Base-by-base conservation (phyloP, 345 rosid species). In the Durio zibethinus region DNA sequence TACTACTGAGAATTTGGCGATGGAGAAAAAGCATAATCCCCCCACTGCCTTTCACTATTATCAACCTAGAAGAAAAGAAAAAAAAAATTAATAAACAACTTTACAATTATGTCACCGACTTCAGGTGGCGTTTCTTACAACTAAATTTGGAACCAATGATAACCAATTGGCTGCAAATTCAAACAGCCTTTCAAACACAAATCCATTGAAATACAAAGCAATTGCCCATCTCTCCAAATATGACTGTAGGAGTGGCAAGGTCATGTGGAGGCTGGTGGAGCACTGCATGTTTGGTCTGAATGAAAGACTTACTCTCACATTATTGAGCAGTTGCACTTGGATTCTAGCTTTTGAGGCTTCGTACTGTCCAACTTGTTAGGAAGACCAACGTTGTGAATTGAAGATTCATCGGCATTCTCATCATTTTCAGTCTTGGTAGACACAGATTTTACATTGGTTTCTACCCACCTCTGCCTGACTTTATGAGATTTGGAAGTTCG, bases 281-380 rank as follows among this genome's bases (percentile, higher is more conserved):
- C 25, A 4, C 68, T 29, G 33, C 31, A n/a, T 54, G 73, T 69
- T 72, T 2, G 20, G 68, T 25, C 74, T 23, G 69, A 63, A 52
- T 36, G 72, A 70, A 68, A 63, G 75, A 70, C 68, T 67, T 43
- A 48, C 9, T 12, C 6, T 93, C 91, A 96, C 99, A 96, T 93
- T 86, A 96, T 92, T 69, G 95, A 82, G 94, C 99, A 96, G 79
- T 96, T 96, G 89, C 99, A 96, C 85, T 93, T 96, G 45, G 94
- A 90, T 85, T 96, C 97, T 53, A 92, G 92, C 92, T 91, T 92
- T 3, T 92, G 95, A 60, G 97, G 97, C 83, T 96, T 88, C 78
- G 68, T 20, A 27, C 81, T 88, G 76, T 91, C 97, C 72, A 79
- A 80, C 80, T 90, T 89, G 57, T 83, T 76, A 21, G 97, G 92